Evolutionary conservation across 306 rosid genomes (phyloP).

Genomic region (Fragaria iinumae): DNA sequence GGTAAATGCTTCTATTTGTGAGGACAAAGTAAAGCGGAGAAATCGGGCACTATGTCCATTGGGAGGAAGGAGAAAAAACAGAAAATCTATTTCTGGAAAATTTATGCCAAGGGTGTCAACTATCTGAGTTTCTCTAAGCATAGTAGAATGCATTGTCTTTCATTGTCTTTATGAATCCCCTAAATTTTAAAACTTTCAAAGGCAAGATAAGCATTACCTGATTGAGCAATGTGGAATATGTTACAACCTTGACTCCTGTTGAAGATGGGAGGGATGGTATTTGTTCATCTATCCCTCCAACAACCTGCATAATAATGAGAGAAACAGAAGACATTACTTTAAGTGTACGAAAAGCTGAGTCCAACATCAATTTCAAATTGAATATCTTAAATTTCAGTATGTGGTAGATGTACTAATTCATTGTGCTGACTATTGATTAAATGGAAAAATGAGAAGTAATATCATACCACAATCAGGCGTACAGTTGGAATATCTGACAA

Average conservation of each 20-base stretch:
- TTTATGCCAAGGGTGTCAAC: not conserved
- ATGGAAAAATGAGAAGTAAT: constrained; percentile 20
- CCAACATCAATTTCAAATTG: not conserved
- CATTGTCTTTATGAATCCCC: no score
- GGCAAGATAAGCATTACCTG: constrained; percentile 54
- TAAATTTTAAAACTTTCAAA: constrained; percentile 3
- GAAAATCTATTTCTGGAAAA: not conserved
- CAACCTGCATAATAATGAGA: constrained; percentile 51
- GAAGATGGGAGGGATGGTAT: constrained; percentile 81
- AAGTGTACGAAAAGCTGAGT: constrained; percentile 3
- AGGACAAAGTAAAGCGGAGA: not conserved
- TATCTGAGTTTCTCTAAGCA: not conserved
- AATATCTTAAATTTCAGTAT: constrained; percentile 10
- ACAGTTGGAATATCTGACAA: constrained; percentile 82
- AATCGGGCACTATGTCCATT: not conserved
- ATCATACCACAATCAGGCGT: constrained; percentile 87
- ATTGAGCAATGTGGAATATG: constrained; percentile 68
- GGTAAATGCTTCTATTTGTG: not conserved
- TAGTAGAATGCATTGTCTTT: not conserved
- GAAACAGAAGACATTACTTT: constrained; percentile 17
- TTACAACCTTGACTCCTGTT: constrained; percentile 67
- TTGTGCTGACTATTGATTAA: not conserved
- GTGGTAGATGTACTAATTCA: not conserved
- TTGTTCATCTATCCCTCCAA: constrained; percentile 87
- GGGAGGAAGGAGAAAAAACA: not conserved